These are phyloP conservation scores for Sonneratia caseolaris DNA, from an alignment of 345 rosid species.

Conservation along the genomic window DNA sequence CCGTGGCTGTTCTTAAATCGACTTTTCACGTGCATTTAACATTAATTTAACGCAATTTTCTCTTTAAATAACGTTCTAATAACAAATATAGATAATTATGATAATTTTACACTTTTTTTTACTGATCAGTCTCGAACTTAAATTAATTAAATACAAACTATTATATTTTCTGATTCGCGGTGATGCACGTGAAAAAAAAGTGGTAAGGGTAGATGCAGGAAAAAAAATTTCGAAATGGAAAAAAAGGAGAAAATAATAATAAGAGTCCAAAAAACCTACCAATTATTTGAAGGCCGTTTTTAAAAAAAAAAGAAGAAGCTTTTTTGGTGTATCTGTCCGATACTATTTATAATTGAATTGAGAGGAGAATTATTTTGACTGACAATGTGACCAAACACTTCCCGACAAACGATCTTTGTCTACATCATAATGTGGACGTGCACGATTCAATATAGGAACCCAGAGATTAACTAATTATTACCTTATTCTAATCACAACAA, in stretches of 20 bases:
- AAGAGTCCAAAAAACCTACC: background rate
- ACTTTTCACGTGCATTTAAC: background rate
- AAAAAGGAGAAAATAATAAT: background rate
- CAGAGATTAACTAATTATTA: background rate
- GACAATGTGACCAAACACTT: background rate
- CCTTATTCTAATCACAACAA: background rate
- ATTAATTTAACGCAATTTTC: background rate
- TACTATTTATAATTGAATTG: background rate
- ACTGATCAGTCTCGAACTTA: too few species aligned
- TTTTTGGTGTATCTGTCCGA: background rate
- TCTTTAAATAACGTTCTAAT: background rate
- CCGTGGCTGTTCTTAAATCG: background rate
- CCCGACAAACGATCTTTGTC: conserved; percentile 1
- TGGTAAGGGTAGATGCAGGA: background rate
- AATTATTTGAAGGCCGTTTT: conserved; percentile 3
- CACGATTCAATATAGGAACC: background rate
- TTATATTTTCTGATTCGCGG: background rate
- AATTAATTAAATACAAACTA: too few species aligned
- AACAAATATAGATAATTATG: background rate
- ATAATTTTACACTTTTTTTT: background rate
- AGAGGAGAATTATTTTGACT: background rate
- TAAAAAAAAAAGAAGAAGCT: too few species aligned
- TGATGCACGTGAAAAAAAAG: background rate
- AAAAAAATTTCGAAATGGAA: background rate
- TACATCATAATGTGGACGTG: conserved; percentile 1